Evolutionary conservation across 2,329 filamentous ascomycete genomes (phyloP), one percentile per base, ranked within the genome.

Genomic region (Elsinoe perseae): DNA sequence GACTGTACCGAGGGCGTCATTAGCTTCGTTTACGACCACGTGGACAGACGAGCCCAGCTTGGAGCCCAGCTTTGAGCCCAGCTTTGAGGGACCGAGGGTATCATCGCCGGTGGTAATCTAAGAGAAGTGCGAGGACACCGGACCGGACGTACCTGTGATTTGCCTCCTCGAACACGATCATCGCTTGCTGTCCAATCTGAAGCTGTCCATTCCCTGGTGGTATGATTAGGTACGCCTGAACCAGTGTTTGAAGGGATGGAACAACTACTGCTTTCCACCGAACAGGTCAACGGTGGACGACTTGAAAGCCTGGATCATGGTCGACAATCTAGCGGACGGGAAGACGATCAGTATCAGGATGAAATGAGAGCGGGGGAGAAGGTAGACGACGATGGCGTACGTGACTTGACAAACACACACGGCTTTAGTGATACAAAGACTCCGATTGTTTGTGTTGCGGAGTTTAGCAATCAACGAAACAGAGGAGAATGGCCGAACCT

Each of bases 101-200:
- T 48, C 30, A 8, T 30, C n/a, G 44, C 16, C 44, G 23, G 28
- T 25, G n/a, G 25, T n/a, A 50, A 50, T 50, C 25, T 18, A 50
- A 50, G 25, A 28, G 14, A 52, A 38, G 8, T 52, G 52, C 52
- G 43, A 25, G n/a, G 27, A 32, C 9, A 16, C 14, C 12, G 12
- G 18, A 34, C 28, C 32, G 42, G 27, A 46, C 54, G n/a, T 69
- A 77, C 75, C 65, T 77, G 71, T 38, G 85, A 89, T 58, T 77
- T 78, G 52, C 88, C 88, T 58, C 86, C 86, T 43, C 87, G 82
- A n/a, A 92, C 86, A 27, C 83, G 77, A 69, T 92, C 88, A 68
- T 92, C 86, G 54, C 81, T 84, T 12, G 81, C 75, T 6, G 79
- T 83, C 86, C 86, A 92, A 60, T 81, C 77, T 52, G 72, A 68